Conservation (phyloP, 768 basidiomycete genomes). For the Serendipita sp. region DNA sequence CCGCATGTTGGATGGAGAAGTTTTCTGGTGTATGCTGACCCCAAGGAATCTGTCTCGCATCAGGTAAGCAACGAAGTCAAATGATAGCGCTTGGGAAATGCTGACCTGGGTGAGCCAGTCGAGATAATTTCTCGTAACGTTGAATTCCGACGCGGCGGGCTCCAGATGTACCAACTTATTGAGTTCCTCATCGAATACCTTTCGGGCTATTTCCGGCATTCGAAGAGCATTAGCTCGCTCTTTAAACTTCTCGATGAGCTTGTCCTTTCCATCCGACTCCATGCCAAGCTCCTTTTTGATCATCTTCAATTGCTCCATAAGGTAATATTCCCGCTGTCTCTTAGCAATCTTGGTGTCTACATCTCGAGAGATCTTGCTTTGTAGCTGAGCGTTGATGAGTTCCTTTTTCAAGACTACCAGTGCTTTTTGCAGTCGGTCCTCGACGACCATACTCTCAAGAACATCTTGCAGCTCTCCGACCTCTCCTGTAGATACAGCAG, state of each 20-base stretch:
- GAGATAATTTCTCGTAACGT: slow-evolving; percentile 85
- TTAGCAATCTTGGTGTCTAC: slow-evolving; percentile 93
- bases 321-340: slow-evolving; percentile 82
- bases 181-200: slow-evolving; percentile 94
- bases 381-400: slow-evolving; percentile 88
- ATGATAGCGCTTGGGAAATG: not conserved
- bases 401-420: slow-evolving; percentile 93
- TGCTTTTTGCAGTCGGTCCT: slow-evolving; percentile 79
- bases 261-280: slow-evolving; percentile 91
- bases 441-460: slow-evolving; percentile 68
- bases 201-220: slow-evolving; percentile 79
- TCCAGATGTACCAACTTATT: slow-evolving; percentile 80
- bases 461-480: slow-evolving; percentile 87
- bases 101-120: slow-evolving; percentile 76
- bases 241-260: slow-evolving; percentile 81
- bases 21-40: slow-evolving; percentile 88
- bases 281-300: slow-evolving; percentile 94
- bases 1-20: slow-evolving; percentile 71
- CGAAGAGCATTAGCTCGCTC: slow-evolving; percentile 64
- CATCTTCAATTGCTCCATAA: slow-evolving; percentile 92
- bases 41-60: slow-evolving; percentile 69
- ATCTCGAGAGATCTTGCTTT: slow-evolving; percentile 80
- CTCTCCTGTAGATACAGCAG: slow-evolving; percentile 88
- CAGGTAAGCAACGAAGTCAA: not conserved
- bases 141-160: slow-evolving; percentile 81